Percentiles rank a stretch among this genome's conserved stretches.
phyloP scores from a whole-genome alignment of 768 basidiomycete genomes.

The Polyporus arcularius region DNA sequence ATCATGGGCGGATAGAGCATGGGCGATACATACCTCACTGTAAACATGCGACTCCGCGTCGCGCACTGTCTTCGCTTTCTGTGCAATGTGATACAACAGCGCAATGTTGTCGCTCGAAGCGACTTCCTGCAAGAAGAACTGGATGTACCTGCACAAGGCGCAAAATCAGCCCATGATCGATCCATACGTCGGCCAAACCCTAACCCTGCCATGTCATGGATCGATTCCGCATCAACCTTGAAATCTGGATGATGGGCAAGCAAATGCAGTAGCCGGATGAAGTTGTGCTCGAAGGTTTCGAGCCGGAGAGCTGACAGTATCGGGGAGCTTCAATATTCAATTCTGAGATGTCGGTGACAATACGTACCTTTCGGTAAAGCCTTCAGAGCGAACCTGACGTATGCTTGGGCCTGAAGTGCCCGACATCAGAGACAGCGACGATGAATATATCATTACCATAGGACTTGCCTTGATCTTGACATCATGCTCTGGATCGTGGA shows the following conservation, averaged over 20 bases:
- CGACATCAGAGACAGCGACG: conserved; percentile 7
- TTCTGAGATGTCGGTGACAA: no score
- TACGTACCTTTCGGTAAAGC: conserved; percentile 46
- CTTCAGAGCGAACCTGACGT: conserved; percentile 50
- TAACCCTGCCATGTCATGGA: conserved; percentile 81
- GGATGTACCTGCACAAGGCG: conserved; percentile 65
- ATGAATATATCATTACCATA: not conserved
- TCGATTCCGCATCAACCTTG: conserved; percentile 59
- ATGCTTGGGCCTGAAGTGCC: conserved; percentile 51
- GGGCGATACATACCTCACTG: conserved; percentile 57
- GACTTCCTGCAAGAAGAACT: conserved; percentile 82
- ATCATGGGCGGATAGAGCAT: not conserved
- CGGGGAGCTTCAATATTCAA: not conserved
- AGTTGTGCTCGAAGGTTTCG: conserved; percentile 75
- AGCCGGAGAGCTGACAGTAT: conserved; percentile 49
- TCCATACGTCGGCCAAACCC: conserved; percentile 25
- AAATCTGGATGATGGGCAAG: conserved; percentile 97
- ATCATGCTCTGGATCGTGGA: conserved; percentile 89
- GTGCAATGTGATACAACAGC: conserved; percentile 79
- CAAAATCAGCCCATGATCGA: no score
- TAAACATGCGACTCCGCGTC: conserved; percentile 69
- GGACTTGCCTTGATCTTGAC: conserved; percentile 62
- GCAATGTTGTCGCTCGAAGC: conserved; percentile 81
- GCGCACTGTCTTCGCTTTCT: conserved; percentile 83
- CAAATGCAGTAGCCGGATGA: conserved; percentile 83